Conservation (phyloP, 2,329 filamentous ascomycete genomes). For the Fusarium transvaalense region DNA sequence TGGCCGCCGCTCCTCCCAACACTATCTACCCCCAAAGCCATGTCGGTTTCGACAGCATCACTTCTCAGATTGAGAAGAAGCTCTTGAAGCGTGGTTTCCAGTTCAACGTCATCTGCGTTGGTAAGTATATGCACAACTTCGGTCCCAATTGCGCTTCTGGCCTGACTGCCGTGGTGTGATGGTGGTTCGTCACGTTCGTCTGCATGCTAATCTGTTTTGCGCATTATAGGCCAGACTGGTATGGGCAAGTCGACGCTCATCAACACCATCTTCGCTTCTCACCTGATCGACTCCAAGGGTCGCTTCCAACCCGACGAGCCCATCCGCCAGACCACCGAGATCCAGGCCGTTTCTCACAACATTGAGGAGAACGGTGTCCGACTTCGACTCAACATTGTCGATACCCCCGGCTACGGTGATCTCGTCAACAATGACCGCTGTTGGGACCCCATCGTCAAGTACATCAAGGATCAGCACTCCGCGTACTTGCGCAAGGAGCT, state of each 20-base stretch:
- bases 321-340: slow-evolving; percentile 96
- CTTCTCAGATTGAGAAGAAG: slow-evolving; percentile 99
- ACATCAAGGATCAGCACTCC: slow-evolving; percentile 99
- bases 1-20: slow-evolving; percentile 74
- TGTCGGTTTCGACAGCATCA: slow-evolving; percentile 99
- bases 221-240: slow-evolving; percentile 86
- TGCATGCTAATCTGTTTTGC: slow-evolving; percentile 36
- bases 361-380: slow-evolving; percentile 99
- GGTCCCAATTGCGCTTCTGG: slow-evolving; percentile 24
- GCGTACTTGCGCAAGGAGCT: slow-evolving; percentile 99
- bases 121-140: slow-evolving; percentile 68
- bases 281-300: slow-evolving; percentile 99
- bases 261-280: slow-evolving; percentile 99
- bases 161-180: slow-evolving; percentile 37
- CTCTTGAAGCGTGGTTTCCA: slow-evolving; percentile 99
- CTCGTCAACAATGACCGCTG: slow-evolving; percentile 99
- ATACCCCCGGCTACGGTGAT: slow-evolving; percentile 98
- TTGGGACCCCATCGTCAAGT: slow-evolving; percentile 99
- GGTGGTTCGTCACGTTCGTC: slow-evolving; percentile 1
- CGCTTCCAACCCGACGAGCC: slow-evolving; percentile 92
- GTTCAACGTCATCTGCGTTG: slow-evolving; percentile 99
- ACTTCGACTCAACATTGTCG: slow-evolving; percentile 97
- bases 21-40: slow-evolving; percentile 93
- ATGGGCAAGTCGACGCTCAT: slow-evolving; percentile 99
- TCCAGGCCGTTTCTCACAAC: slow-evolving; percentile 96